Evolutionary conservation across 2,329 filamentous ascomycete species (phyloP).

Genomic region (Aspergillaceae sp.): DNA sequence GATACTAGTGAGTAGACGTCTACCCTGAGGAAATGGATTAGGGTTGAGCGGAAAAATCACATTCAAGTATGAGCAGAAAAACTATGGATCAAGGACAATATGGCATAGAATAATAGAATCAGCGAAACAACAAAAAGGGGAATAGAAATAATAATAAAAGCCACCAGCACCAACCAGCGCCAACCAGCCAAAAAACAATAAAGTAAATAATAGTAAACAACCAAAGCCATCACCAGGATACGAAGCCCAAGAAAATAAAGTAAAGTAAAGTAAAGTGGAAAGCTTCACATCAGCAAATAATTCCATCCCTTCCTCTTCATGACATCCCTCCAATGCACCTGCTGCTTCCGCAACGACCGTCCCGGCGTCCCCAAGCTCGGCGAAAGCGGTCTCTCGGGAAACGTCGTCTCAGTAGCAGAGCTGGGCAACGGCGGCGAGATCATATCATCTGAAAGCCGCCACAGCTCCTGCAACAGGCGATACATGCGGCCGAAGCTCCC

Average conservation of each 20-base stretch:
- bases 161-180: too few species aligned
- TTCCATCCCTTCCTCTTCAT: conserved; percentile 88
- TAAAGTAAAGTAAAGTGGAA: not conserved
- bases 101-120: not conserved
- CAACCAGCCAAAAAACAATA: not conserved
- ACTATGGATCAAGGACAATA: not conserved
- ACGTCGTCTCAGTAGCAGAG: not conserved
- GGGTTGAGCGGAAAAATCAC: too few species aligned
- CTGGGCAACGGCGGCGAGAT: not conserved
- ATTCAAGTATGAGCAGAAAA: too few species aligned
- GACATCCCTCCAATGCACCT: conserved; percentile 88
- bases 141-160: too few species aligned
- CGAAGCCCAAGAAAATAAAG: not conserved
- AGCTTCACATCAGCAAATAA: conserved; percentile 67
- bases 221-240: not conserved
- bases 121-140: not conserved
- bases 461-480: conserved; percentile 70
- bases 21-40: too few species aligned
- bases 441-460: conserved; percentile 61
- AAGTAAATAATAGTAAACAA: not conserved
- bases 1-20: too few species aligned
- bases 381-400: not conserved
- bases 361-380: conserved; percentile 4
- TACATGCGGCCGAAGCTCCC: conserved; percentile 80
- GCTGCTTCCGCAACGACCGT: conserved; percentile 37